Conservation (phyloP, 1,284 basidiomycete genomes). For the Puccinia novopanici region DNA sequence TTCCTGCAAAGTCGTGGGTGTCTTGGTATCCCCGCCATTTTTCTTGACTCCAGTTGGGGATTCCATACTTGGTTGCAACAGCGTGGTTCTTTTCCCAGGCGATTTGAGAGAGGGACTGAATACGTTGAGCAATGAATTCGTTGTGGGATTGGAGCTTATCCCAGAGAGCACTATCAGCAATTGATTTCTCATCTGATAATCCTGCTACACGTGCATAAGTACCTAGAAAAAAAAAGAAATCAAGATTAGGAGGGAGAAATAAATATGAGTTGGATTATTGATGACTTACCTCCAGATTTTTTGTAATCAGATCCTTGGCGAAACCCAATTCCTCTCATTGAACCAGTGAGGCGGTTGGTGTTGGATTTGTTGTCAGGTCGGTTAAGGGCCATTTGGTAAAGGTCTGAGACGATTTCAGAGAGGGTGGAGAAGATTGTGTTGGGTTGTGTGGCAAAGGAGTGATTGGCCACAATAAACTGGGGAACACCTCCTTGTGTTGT, state of each 20-base stretch:
- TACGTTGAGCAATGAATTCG: conserved; percentile 9
- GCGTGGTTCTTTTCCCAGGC: conserved; percentile 9
- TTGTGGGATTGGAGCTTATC: background rate
- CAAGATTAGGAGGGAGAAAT: background rate
- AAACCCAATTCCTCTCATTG: background rate
- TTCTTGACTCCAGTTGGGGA: conserved; percentile 17
- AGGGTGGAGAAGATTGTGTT: no score
- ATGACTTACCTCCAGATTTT: background rate
- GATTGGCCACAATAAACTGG: no score
- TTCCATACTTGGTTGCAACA: background rate
- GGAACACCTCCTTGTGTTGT: no score
- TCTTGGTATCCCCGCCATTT: background rate
- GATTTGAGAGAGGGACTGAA: background rate
- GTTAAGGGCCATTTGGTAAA: conserved; percentile 4
- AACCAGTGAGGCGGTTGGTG: background rate
- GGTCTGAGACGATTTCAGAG: conserved; percentile 1
- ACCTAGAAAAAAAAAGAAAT: background rate
- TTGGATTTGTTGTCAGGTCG: background rate
- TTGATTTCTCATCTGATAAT: background rate
- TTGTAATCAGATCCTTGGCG: background rate
- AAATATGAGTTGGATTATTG: no score
- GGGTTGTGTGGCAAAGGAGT: no score
- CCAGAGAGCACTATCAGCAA: background rate
- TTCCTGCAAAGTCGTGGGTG: background rate
- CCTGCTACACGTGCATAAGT: background rate